Evolutionary conservation across 352 stramenopile species (phyloP), one percentile per base, ranked within the genome.

Genomic region (Pythium dissotocum): DNA sequence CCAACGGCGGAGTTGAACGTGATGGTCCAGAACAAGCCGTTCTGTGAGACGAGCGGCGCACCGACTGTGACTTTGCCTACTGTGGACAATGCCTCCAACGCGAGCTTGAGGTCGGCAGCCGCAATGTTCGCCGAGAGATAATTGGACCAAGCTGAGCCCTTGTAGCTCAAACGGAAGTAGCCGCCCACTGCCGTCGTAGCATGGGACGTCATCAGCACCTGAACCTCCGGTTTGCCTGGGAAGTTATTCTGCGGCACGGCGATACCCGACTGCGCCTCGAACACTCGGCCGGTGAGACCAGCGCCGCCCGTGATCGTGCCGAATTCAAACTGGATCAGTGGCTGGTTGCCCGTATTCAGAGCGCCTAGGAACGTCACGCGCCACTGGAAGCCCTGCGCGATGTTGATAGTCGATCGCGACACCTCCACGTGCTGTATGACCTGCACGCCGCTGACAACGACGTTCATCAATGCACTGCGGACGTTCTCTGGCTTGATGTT

Each of bases 381-480:
- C 86, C 86, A 94, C 56, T 84, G 65, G 75, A 78, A 90, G 28
- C 86, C 86, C 71, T 88, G 62, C 8, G 53, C 65, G 49, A 77
- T 77, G 44, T 86, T 80, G 35, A 90, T 69, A 2, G 73, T 77
- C 35, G 74, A 71, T 21, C 82, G 70, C 12, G 75, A 77, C 3
- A 94, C 83, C 53, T 85, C 67, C 18, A 90, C 62, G 61, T 80
- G 63, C 35, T 72, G 63, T 30, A 80, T 61, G 13, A 70, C 26
- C 10, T 66, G 58, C 6, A 49, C 48, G 28, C 61, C 65, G 12
- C 40, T 32, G 0, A 73, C 70, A 18, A 91, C 77, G 26, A 98
- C 77, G 64, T 97, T 97, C 77, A 98, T 92, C 21, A 98, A 74
- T 26, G 84, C 83, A 61, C 78, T 88, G 9, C 93, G 83, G 9